Evolutionary conservation across 805 yeast genomes (phyloP), one percentile per base, ranked within the genome.

Genomic region (Pichia insulana): DNA sequence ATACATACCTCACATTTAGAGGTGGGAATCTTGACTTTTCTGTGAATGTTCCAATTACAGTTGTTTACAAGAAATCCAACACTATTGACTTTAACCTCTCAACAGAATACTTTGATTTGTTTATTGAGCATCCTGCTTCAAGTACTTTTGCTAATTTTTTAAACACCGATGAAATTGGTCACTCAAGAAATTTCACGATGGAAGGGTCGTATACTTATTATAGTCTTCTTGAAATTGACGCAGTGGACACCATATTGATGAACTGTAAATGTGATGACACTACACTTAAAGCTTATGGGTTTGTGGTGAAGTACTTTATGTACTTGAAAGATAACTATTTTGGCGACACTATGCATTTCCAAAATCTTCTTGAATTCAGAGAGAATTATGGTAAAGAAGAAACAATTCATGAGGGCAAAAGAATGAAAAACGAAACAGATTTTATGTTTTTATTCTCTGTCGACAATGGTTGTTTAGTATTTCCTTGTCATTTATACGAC

Each of bases 81-180:
- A 69, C 73, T 0, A 65, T 82, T 13, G 63, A 69, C 13, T 85
- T 70, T 51, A 59, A 61, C 1, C 49, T 82, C 2, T 48, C 49
- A 3, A 80, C 95, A 0, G 76, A 84, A 0, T 63, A 62, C 37
- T 75, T 87, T 50, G 73, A 79, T 37, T 53, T 92, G 37, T 64
- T 74, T 1, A 58, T 89, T 2, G 82, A 79, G 44, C 76, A 92
- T 0, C 97, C 98, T 0, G 82, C 90, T 1, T 92, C 97, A 96
- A 94, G 87, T 55, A 89, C 97, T 0, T 65, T 78, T 20, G 74
- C 78, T 42, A 80, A 82, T 37, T 90, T 90, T 50, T 58, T 84
- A 64, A 70, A 71, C 37, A 62, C 72, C 11, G 74, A 71, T 16
- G 72, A 73, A 13, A 70, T 87, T 47, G 97, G 96, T 0, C 65